Evolutionary conservation across 805 yeast species (phyloP), one percentile per base, ranked within the genome.

Genomic region (Schwanniomyces pseudopolymorphus): DNA sequence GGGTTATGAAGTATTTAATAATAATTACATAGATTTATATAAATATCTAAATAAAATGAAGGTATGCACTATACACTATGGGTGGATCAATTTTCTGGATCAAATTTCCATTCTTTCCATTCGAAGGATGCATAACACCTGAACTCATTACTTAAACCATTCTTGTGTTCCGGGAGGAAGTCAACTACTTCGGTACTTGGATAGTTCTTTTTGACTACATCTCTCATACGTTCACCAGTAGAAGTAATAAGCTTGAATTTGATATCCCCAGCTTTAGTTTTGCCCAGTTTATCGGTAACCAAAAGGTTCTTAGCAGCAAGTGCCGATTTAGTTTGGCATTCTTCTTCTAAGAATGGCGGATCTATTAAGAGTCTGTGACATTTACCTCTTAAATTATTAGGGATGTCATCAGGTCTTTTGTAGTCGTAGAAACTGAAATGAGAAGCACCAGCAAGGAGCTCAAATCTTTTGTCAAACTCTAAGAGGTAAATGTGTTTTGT

Each of bases 161-260:
- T 87, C 47, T 83, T 84, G 59, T 90, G 97, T 53, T 84, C 85
- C 1, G 97, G 97, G 35, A 66, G 60, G 61, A 86, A 90, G 28
- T 75, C 69, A 0, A 96, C 90, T 43, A 83, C 74, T 19, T 68
- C 57, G 1, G 85, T 74, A 38, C 77, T 87, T 4, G 89, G 87
- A 57, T 89, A 89, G 14, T 77, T 77, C 41, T 75, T 67, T 27
- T 69, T 59, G 28, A 89, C 80, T n/a, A 85, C 64, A 2, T 77
- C 77, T 19, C 74, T 72, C 91, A 91, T 90, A 63, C 96, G 77
- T 67, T 90, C 96, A 31, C 97, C 97, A 1, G 97, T 90, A 53
- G 92, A 86, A 3, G 87, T 78, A n/a, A 89, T 76, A 28, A 87
- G 59, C 54, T 79, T 78, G 54, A 75, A 77, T 47, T 70, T 68